Evolutionary conservation across 2,329 filamentous ascomycete genomes (phyloP).

Genomic region (Escovopsis weberi): DNA sequence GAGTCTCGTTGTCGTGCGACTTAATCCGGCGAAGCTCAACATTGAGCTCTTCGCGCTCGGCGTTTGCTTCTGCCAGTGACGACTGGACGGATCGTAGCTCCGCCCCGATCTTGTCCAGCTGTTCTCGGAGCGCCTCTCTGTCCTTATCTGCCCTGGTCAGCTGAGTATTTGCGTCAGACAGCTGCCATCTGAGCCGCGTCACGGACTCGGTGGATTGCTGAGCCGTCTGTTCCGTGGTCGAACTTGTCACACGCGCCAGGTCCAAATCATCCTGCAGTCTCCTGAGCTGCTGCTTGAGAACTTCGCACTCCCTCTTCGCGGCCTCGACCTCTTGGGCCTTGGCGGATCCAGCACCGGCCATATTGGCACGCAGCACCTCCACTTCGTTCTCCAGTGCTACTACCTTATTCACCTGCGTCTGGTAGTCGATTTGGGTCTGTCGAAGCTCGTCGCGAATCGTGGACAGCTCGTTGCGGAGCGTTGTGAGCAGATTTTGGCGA

Average conservation of each 20-base stretch:
- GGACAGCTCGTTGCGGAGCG: slow-evolving; percentile 51
- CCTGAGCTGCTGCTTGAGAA: slow-evolving; percentile 23
- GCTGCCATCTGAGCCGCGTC: slow-evolving; percentile 38
- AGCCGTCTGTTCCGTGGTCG: slow-evolving; percentile 18
- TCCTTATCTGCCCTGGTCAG: slow-evolving; percentile 43
- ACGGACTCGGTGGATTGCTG: slow-evolving; percentile 27
- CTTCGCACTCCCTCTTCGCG: slow-evolving; percentile 14
- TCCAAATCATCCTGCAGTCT: slow-evolving; percentile 14
- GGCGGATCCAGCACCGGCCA: neutral
- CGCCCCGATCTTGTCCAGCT: slow-evolving; percentile 41
- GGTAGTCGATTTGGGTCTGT: slow-evolving; percentile 49
- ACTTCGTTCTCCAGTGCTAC: slow-evolving; percentile 61
- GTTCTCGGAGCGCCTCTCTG: slow-evolving; percentile 48
- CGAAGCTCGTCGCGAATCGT: slow-evolving; percentile 54
- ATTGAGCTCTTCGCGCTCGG: slow-evolving; percentile 53
- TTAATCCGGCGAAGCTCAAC: slow-evolving; percentile 41
- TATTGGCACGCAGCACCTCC: slow-evolving; percentile 46
- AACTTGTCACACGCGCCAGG: slow-evolving; percentile 14
- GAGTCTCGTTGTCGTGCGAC: slow-evolving; percentile 42
- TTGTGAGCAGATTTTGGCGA: slow-evolving; percentile 50
- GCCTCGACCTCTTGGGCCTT: slow-evolving; percentile 7
- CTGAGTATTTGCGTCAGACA: slow-evolving; percentile 43
- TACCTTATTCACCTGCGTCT: slow-evolving; percentile 47
- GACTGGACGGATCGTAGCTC: slow-evolving; percentile 45
- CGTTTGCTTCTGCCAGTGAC: slow-evolving; percentile 42